A percentile compares a stretch with the other conserved stretches of the same genome.
These are phyloP conservation scores for Annulohypoxylon bovei DNA, from an alignment of 495 filamentous ascomycete species.

Conservation along the genomic window DNA sequence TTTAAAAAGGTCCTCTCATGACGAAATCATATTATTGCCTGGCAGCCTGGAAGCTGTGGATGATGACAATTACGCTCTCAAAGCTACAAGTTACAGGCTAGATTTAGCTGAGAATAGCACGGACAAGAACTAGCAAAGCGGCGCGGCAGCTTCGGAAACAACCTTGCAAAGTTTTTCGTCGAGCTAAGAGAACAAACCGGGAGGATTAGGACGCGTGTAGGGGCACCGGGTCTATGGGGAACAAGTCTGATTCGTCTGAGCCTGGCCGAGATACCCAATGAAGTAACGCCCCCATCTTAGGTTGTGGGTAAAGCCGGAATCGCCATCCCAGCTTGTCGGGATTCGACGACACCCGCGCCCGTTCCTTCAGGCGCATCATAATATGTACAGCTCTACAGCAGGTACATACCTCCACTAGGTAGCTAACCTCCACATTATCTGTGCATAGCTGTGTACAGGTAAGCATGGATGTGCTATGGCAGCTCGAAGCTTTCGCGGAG, in stretches of 20 bases:
- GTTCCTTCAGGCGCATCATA: conserved; percentile 17
- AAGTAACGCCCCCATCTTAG: conserved; percentile 19
- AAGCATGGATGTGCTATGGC: background rate
- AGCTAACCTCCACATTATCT: too few relatives aligned
- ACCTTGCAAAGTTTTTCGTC: conserved; percentile 14
- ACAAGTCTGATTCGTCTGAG: conserved; percentile 20
- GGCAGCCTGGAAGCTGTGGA: conserved; percentile 9
- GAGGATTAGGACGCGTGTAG: conserved; percentile 33
- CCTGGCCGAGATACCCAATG: conserved; percentile 29
- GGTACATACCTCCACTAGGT: background rate
- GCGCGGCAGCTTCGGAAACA: conserved; percentile 33
- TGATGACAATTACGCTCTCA: conserved; percentile 10
- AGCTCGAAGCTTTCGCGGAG: conserved; percentile 29
- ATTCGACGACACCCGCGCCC: conserved; percentile 12
- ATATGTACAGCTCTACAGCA: conserved; percentile 25
- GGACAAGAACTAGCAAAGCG: background rate
- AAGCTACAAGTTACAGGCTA: conserved; percentile 24
- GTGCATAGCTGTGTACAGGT: conserved; percentile 6
- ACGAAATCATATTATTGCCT: conserved; percentile 36
- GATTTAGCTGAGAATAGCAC: conserved; percentile 24
- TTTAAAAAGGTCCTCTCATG: conserved; percentile 13
- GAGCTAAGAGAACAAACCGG: conserved; percentile 34
- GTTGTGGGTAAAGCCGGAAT: conserved; percentile 40
- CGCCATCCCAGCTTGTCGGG: conserved; percentile 41
- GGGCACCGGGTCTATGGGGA: conserved; percentile 7